phyloP scores from a whole-genome alignment of 352 stramenopile genomes.

The Globisporangium radiosum region DNA sequence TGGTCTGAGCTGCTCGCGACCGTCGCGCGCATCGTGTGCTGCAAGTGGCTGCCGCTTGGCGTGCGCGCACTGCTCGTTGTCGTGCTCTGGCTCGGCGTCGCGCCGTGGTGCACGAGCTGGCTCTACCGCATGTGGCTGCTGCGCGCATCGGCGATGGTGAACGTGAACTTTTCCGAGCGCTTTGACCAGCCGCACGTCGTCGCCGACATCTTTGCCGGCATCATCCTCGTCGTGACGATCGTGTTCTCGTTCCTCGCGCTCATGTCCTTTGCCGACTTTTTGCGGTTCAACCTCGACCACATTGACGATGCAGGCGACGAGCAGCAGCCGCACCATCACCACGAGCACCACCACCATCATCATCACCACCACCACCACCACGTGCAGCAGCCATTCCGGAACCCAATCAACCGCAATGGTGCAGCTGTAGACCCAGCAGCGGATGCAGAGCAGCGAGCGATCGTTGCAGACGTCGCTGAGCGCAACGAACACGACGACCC shows the following conservation, averaged over 20 bases:
- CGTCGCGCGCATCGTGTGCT: slow-evolving; percentile 64
- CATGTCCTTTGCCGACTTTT: slow-evolving; percentile 93
- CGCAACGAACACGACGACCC: slow-evolving; percentile 18
- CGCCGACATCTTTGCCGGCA: slow-evolving; percentile 85
- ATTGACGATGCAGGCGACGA: slow-evolving; percentile 62
- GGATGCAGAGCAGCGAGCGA: not conserved
- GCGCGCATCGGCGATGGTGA: slow-evolving; percentile 76
- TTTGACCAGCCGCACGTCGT: slow-evolving; percentile 66
- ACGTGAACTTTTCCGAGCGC: slow-evolving; percentile 77
- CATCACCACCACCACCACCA: slow-evolving; percentile 11
- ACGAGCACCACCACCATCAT: slow-evolving; percentile 12
- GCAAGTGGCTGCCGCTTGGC: slow-evolving; percentile 87
- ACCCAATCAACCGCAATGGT: slow-evolving; percentile 5
- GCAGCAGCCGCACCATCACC: slow-evolving; percentile 20
- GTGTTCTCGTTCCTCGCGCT: slow-evolving; percentile 93
- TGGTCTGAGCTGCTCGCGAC: slow-evolving; percentile 83
- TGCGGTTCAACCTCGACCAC: slow-evolving; percentile 88
- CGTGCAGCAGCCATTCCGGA: slow-evolving; percentile 2
- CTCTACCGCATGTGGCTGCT: slow-evolving; percentile 94
- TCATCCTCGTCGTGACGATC: slow-evolving; percentile 88
- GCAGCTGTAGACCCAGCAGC: not conserved
- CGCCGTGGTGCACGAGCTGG: slow-evolving; percentile 89
- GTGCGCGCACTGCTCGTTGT: slow-evolving; percentile 71
- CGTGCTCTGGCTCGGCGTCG: slow-evolving; percentile 83
- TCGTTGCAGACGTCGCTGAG: not conserved